Conservation (phyloP, 441 rosid genomes). For the Gossypium gossypioides region DNA sequence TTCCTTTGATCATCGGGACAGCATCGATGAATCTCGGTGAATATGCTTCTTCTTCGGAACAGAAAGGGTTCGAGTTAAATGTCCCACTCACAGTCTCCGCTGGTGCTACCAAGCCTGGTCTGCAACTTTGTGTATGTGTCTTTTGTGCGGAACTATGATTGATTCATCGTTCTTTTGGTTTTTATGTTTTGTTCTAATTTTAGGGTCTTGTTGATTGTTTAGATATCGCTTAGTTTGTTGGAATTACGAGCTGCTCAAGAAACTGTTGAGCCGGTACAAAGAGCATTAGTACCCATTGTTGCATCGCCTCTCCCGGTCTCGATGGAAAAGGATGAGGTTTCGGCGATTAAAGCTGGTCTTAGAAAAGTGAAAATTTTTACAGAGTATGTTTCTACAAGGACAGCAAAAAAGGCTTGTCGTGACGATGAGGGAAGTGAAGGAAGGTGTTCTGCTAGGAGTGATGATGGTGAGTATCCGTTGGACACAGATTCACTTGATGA, state of each 20-base stretch:
- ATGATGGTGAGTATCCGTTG: conserved; percentile 31
- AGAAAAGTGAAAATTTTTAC: conserved; percentile 56
- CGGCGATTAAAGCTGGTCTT: conserved; percentile 58
- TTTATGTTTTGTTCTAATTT: neutral
- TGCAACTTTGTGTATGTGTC: conserved; percentile 51
- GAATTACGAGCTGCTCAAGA: conserved; percentile 30
- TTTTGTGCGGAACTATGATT: neutral
- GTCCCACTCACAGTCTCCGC: conserved; percentile 47
- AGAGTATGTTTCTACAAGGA: conserved; percentile 11
- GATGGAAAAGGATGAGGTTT: conserved; percentile 35
- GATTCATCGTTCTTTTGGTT: neutral
- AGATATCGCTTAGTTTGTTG: conserved; percentile 35
- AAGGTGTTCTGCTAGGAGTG: conserved; percentile 30
- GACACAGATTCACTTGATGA: conserved; percentile 49
- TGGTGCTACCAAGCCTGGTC: conserved; percentile 38
- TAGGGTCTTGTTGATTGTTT: conserved; percentile 10
- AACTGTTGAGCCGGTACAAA: conserved; percentile 22
- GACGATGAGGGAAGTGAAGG: conserved; percentile 39
- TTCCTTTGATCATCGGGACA: conserved; percentile 45
- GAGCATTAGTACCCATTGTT: conserved; percentile 23
- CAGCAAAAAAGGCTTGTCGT: conserved; percentile 36
- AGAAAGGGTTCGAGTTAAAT: conserved; percentile 52
- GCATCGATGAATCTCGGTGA: conserved; percentile 65
- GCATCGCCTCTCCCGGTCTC: conserved; percentile 26
- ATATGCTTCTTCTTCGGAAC: conserved; percentile 55